Evolutionary conservation across 2,329 filamentous ascomycete genomes (phyloP), one percentile per base, ranked within the genome.

Genomic region (Diaporthe eres): DNA sequence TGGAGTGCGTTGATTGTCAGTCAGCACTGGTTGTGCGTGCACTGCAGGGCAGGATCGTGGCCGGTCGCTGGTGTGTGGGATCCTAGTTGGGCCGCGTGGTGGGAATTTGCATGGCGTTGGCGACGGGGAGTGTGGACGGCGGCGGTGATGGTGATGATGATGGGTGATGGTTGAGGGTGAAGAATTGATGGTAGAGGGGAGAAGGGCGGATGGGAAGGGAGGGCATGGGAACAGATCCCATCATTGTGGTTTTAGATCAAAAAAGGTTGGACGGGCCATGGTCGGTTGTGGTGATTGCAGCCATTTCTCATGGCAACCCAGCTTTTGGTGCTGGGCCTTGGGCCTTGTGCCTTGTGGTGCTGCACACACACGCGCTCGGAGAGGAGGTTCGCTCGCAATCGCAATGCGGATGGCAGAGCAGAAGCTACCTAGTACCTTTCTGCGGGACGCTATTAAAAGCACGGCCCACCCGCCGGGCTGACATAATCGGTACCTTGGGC

Each of bases 141-240:
- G 76, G 74, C 76, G 61, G 71, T 61, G 72, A 74, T 72, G 76
- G 44, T 73, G 77, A 74, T 80, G 79, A 63, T 78, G 76, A 55
- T 76, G 77, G 68, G 57, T 74, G 73, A 74, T 22, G 74, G 74
- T 74, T 74, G 77, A 77, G 72, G 74, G 71, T 63, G 70, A 61
- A 61, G 61, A 65, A 49, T 65, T 61, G 76, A 72, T 77, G 75
- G 71, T 57, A 28, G 57, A 49, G 65, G 60, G 61, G 71, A 71
- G 71, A 72, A 76, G 76, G 60, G 68, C 65, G 65, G 58, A 74
- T 68, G 71, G 71, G 53, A 74, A 58, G 72, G 75, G 55, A 68
- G 61, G 68, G 73, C 68, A 72, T 76, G 70, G 74, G 67, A 75
- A 70, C 65, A 71, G 67, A 72, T 63, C 47, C 74, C 74, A 76